These are phyloP conservation scores for Colletotrichum sansevieriae DNA, from an alignment of 2,329 filamentous ascomycete genomes.

Conservation along the genomic window DNA sequence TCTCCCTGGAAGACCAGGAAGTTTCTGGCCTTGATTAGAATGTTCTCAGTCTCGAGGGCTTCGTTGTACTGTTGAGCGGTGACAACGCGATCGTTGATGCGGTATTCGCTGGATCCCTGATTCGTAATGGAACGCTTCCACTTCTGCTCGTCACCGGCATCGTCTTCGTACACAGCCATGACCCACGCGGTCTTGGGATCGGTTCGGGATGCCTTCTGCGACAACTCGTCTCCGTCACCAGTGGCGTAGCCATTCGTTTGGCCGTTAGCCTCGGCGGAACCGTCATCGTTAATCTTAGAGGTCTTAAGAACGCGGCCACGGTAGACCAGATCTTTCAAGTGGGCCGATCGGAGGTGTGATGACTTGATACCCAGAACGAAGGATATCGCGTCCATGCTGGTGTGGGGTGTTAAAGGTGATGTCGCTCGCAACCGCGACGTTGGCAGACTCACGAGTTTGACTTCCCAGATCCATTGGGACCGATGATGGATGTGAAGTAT, in stretches of 20 bases:
- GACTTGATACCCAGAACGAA: constrained; percentile 99
- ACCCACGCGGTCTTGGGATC: constrained; percentile 98
- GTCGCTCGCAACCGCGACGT: constrained; percentile 10
- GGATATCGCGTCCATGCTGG: constrained; percentile 97
- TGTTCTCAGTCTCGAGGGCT: constrained; percentile 91
- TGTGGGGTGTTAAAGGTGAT: constrained; percentile 43
- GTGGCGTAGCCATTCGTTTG: constrained; percentile 72
- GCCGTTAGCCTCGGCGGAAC: constrained; percentile 76
- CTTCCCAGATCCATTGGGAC: constrained; percentile 99
- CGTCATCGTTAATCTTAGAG: constrained; percentile 92
- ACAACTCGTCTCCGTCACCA: constrained; percentile 69
- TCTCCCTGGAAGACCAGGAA: constrained; percentile 99
- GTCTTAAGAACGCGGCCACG: constrained; percentile 93
- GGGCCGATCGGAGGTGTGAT: constrained; percentile 93
- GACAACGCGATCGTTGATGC: constrained; percentile 93
- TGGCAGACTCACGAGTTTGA: constrained; percentile 84
- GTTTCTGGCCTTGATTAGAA: constrained; percentile 96
- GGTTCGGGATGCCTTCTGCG: constrained; percentile 75
- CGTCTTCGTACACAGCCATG: constrained; percentile 98
- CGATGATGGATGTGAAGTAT: constrained; percentile 99
- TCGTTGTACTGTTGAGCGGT: constrained; percentile 94
- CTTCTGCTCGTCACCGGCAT: constrained; percentile 91
- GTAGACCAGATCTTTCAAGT: constrained; percentile 95
- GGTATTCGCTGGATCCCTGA: constrained; percentile 91
- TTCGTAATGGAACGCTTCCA: constrained; percentile 97